phyloP scores from a whole-genome alignment of 768 basidiomycete species.

The Lyophyllum atratum region DNA sequence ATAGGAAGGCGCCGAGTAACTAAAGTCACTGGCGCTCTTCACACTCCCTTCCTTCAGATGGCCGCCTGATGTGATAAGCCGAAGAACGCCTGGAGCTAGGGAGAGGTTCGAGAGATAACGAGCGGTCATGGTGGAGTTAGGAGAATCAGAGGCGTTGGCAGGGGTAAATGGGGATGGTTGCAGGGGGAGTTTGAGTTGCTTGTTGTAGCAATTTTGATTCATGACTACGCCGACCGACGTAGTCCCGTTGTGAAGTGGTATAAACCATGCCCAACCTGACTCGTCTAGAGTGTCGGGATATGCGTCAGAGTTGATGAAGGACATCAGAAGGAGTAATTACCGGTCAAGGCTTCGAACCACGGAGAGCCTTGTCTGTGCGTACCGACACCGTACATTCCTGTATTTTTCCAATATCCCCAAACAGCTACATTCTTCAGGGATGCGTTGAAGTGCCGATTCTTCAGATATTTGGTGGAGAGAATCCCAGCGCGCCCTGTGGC shows the following conservation, averaged over 20 bases:
- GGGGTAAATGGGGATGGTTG: constrained; percentile 30
- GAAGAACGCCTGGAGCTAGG: constrained; percentile 48
- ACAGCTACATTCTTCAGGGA: constrained; percentile 73
- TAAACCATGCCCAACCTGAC: constrained; percentile 75
- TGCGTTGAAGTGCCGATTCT: constrained; percentile 68
- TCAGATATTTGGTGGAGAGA: constrained; percentile 68
- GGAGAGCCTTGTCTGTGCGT: constrained; percentile 57
- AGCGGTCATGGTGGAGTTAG: constrained; percentile 28
- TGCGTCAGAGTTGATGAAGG: not conserved
- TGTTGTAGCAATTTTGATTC: constrained; percentile 51
- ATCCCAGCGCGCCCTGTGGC: constrained; percentile 75
- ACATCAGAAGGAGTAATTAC: constrained; percentile 32
- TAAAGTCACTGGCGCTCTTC: constrained; percentile 60
- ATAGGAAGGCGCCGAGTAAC: constrained; percentile 62
- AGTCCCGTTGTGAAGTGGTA: constrained; percentile 64
- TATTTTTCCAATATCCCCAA: constrained; percentile 76
- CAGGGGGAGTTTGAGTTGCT: constrained; percentile 31
- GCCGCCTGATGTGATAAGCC: constrained; percentile 41
- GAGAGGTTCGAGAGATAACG: constrained; percentile 48
- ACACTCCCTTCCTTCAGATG: constrained; percentile 42
- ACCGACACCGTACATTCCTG: constrained; percentile 50
- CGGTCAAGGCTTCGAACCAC: constrained; percentile 73
- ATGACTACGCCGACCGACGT: constrained; percentile 67
- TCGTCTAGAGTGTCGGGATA: constrained; percentile 45
- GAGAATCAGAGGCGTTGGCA: constrained; percentile 23